Conservation (phyloP, 768 basidiomycete species). For the Boletus sp. region DNA sequence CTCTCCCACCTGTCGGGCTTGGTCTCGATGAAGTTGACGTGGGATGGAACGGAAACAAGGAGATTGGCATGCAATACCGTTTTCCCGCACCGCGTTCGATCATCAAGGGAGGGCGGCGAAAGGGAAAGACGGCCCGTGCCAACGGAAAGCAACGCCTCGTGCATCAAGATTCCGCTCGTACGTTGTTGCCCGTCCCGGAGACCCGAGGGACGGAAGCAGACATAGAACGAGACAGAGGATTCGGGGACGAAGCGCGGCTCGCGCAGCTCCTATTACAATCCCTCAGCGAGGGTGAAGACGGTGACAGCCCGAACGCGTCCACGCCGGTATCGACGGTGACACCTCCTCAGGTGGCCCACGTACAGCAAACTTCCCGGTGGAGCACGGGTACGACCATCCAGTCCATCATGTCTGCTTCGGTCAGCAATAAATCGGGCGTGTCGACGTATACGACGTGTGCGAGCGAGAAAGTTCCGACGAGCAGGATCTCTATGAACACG, state of each 20-base stretch:
- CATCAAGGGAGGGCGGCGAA: constrained; percentile 23
- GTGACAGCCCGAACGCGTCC: not conserved
- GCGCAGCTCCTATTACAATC: constrained; percentile 33
- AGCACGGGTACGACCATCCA: constrained; percentile 31
- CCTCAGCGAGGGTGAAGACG: constrained; percentile 16
- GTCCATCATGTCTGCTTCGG: constrained; percentile 25
- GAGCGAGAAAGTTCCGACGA: constrained; percentile 24
- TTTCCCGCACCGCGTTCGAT: constrained; percentile 33
- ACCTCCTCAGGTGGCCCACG: constrained; percentile 19
- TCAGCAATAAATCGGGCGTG: constrained; percentile 26
- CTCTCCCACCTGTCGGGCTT: constrained; percentile 27
- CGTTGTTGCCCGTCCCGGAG: constrained; percentile 24
- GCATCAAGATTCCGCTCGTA: constrained; percentile 29
- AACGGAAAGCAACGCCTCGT: constrained; percentile 23
- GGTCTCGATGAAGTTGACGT: constrained; percentile 29
- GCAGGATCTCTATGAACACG: constrained; percentile 28
- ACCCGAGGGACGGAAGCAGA: constrained; percentile 18
- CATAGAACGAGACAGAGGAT: constrained; percentile 14
- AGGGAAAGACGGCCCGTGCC: constrained; percentile 13
- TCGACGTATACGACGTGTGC: constrained; percentile 30
- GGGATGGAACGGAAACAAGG: constrained; percentile 25
- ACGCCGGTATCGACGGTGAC: constrained; percentile 7
- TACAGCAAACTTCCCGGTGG: constrained; percentile 28
- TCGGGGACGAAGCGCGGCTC: constrained; percentile 30
- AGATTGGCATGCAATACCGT: constrained; percentile 30